Evolutionary conservation across 257 asterid genomes (phyloP), one percentile per base, ranked within the genome.

Genomic region (Solanum clarkiae): DNA sequence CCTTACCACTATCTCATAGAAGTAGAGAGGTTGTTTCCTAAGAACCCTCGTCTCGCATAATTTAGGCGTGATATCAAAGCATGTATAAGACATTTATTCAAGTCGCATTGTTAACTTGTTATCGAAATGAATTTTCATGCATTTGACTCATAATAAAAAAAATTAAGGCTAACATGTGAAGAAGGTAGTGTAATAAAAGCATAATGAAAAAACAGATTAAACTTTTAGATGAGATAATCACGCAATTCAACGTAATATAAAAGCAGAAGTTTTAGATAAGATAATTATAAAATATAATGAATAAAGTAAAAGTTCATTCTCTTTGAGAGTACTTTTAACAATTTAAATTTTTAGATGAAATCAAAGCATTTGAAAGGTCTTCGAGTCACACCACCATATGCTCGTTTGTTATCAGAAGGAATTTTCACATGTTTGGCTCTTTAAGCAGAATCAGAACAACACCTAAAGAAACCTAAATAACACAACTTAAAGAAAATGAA

Each of bases 11-110:
- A 32, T 0, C 4, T 32, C 36, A 32, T 32, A 32, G 4, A 32
- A 32, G 3, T 32, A 32, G 36, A 32, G 36, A 32, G 36, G 1
- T 32, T 32, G 4, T 32, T 32, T 32, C 3, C 3, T 32, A 4
- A 32, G 36, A 32, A 32, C 36, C 4, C 0, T 32, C 36, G 36
- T 3, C 36, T 32, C 0, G 16, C 4, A 32, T 32, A 7, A 32
- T 66, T 16, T 0, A 29, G 8, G 15, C 0, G 1, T 32, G 47
- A 66, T 29, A 7, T 8, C 7, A 66, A 0, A 66, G 0, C 6
- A 29, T 1, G 2, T 12, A 32, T 3, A 32, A 4, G 6, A 7
- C 7, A 0, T 66, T 15, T 66, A 1, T 66, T 66, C 3, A 45
- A 66, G 3, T 66, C 3, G 7, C n/a, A 0, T 6, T 6, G 0